Evolutionary conservation across 768 basidiomycete genomes (phyloP).

Genomic region (Hericium rajendrae): DNA sequence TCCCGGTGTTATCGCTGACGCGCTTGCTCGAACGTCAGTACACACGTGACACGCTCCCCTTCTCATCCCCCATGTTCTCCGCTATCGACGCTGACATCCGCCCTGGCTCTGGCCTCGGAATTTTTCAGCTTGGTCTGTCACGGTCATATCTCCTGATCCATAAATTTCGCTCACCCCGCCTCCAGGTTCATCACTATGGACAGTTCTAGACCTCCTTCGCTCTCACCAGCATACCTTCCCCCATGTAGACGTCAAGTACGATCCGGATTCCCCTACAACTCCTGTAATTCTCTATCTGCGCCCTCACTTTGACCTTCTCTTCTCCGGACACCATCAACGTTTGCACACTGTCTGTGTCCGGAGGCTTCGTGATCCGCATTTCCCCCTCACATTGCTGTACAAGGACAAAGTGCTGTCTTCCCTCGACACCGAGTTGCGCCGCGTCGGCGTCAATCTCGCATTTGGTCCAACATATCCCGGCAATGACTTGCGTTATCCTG

Average conservation of each 20-base stretch:
- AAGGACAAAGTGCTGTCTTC: constrained; percentile 57
- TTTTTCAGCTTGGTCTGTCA: constrained; percentile 60
- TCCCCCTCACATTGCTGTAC: constrained; percentile 60
- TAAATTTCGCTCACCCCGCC: constrained; percentile 1
- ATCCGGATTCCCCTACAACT: constrained; percentile 61
- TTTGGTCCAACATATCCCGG: constrained; percentile 81
- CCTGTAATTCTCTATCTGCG: constrained; percentile 71
- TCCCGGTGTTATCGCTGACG: background rate
- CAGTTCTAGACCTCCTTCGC: constrained; percentile 58
- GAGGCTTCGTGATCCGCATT: constrained; percentile 55
- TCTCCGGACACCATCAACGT: constrained; percentile 70
- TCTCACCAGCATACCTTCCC: constrained; percentile 61
- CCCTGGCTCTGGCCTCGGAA: constrained; percentile 67
- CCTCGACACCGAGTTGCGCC: constrained; percentile 46
- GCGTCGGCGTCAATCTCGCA: constrained; percentile 55
- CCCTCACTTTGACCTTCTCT: constrained; percentile 79
- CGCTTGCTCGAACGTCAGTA: background rate
- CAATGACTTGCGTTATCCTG: constrained; percentile 72
- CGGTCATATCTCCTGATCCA: background rate
- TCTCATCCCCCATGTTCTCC: constrained; percentile 42
- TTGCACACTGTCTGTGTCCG: constrained; percentile 71
- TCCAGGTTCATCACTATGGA: constrained; percentile 71
- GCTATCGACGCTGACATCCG: constrained; percentile 65
- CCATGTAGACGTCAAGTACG: constrained; percentile 77
- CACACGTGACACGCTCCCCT: background rate